Base-by-base conservation (phyloP, 2,329 filamentous ascomycete species). In the Fusarium nodosum region DNA sequence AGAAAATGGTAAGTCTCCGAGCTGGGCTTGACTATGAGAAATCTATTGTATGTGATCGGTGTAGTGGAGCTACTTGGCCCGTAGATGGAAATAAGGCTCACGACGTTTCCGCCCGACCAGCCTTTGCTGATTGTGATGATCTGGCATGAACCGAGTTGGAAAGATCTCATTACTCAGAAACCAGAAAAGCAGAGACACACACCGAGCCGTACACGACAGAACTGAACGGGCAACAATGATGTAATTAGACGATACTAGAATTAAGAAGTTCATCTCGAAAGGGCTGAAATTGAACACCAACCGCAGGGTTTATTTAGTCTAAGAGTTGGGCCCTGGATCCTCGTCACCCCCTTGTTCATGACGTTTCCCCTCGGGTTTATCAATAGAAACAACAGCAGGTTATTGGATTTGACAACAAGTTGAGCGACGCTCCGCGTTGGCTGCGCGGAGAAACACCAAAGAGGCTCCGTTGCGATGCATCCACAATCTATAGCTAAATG, bases 301-400 rank as follows among this genome's bases (percentile, higher is more conserved):
- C 48, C 10, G 34, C 48, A 52, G 34, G 48, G 48, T 52, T 52
- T 36, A 41, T 52, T 52, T 36, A 41, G 28, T 50, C 24, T 31
- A 50, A 42, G 38, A 39, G 55, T 60, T 36, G 34, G 50, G 30
- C 18, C 46, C 15, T 11, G 34, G 57, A 64, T 34, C 18, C 55
- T 53, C 34, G 48, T 44, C 39, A 45, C 16, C 48, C 46, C 45
- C 36, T 54, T 57, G 50, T 39, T 45, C 44, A 59, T 74, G 69
- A 72, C 56, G 46, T 70, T 52, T 58, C 42, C 20, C 36, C 52
- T 57, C 60, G 62, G 47, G 38, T 59, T 64, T 61, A 50, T 41
- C 68, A 73, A 57, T 36, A 41, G 67, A 66, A 64, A 48, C 52
- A 63, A 63, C 52, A 47, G 44, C 41, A 67, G 36, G 56, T 52